These are phyloP conservation scores for Chrysosporium keratinophilum DNA, from an alignment of 2,329 filamentous ascomycete genomes.

Conservation along the genomic window DNA sequence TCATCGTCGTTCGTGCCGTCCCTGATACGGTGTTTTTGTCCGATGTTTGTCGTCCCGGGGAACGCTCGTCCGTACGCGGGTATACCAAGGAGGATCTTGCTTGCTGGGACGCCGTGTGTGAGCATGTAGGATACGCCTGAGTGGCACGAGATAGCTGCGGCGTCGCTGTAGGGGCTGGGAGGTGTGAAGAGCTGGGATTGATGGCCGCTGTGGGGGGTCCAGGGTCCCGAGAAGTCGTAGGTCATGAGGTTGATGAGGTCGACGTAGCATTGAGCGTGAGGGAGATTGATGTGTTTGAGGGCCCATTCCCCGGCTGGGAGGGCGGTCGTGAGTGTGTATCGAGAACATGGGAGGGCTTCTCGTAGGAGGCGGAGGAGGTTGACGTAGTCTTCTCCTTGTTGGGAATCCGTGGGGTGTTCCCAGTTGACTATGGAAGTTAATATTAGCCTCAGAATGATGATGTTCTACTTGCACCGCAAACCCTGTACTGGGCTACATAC, in stretches of 20 bases:
- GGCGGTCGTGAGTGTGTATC: conserved; percentile 60
- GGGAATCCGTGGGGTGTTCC: conserved; percentile 59
- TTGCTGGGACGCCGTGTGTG: conserved; percentile 54
- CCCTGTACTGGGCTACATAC: conserved; percentile 49
- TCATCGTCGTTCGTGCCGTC: conserved; percentile 47
- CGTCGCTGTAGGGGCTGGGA: conserved; percentile 44
- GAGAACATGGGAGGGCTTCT: conserved; percentile 55
- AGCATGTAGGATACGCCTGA: conserved; percentile 57
- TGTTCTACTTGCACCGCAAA: not conserved
- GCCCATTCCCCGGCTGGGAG: conserved; percentile 58
- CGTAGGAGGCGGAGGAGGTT: conserved; percentile 57
- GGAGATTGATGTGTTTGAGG: conserved; percentile 59
- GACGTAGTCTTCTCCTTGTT: conserved; percentile 61
- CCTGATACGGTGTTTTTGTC: conserved; percentile 36
- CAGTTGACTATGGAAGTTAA: conserved; percentile 54
- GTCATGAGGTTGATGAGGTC: conserved; percentile 70
- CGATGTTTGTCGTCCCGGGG: conserved; percentile 53
- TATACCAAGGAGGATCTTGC: conserved; percentile 65
- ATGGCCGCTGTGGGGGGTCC: conserved; percentile 58
- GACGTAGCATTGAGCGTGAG: conserved; percentile 52
- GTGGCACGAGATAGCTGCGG: conserved; percentile 50
- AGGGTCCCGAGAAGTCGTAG: conserved; percentile 67
- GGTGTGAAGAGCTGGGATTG: conserved; percentile 64
- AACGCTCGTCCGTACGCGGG: conserved; percentile 69
- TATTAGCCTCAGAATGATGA: not conserved